Evolutionary conservation across 805 yeast species (phyloP).

Genomic region (Candida sonorensis): DNA sequence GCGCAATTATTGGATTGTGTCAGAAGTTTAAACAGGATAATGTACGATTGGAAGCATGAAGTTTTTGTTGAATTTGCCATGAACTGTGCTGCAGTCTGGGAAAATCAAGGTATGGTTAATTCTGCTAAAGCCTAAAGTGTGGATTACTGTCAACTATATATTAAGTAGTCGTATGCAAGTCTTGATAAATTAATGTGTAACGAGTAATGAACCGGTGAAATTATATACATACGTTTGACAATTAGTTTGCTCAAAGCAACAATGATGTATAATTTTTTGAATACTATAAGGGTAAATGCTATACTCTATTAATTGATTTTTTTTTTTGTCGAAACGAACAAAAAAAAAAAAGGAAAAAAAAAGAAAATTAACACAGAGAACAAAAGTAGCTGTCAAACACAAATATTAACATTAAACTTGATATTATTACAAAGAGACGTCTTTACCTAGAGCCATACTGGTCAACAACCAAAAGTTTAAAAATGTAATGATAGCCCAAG

Average conservation of each 20-base stretch:
- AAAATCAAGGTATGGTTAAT: not conserved
- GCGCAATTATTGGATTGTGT: conserved; percentile 12
- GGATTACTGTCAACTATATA: no score
- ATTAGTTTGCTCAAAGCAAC: no score
- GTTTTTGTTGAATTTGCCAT: conserved; percentile 20
- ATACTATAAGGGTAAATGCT: no score
- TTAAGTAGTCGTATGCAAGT: no score
- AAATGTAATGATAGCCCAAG: conserved; percentile 67
- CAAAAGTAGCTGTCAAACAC: no score
- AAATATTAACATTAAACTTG: no score
- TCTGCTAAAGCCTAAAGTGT: not conserved
- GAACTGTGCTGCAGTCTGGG: conserved; percentile 23
- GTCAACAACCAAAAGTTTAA: conserved; percentile 64
- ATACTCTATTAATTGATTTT: not conserved
- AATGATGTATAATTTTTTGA: not conserved
- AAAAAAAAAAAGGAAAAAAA: no score
- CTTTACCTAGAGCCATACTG: conserved; percentile 28
- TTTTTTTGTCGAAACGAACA: not conserved
- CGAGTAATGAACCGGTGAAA: no score
- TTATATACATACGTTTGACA: no score
- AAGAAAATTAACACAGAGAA: no score
- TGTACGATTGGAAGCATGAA: conserved; percentile 18
- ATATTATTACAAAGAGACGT: conserved; percentile 19
- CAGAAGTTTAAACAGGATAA: conserved; percentile 8
- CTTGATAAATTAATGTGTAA: no score